These are phyloP conservation scores for Globisporangium polare DNA, from an alignment of 352 stramenopile species.

Conservation along the genomic window DNA sequence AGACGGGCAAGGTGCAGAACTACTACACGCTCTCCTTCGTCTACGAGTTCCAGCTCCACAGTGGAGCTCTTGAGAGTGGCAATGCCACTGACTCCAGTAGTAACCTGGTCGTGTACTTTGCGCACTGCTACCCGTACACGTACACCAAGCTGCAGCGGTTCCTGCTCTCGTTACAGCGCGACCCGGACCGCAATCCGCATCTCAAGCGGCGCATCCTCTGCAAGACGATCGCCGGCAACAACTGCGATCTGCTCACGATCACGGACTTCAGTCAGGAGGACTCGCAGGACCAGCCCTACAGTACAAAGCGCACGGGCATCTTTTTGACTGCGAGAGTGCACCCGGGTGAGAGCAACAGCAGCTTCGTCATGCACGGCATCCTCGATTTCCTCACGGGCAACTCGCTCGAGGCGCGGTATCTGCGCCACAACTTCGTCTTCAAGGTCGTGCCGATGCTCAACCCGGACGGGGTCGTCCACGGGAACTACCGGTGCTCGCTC, in stretches of 20 bases:
- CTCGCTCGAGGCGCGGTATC: conserved; percentile 57
- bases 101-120: conserved; percentile 56
- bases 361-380: conserved; percentile 89
- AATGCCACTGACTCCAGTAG: neutral
- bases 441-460: conserved; percentile 94
- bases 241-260: conserved; percentile 87
- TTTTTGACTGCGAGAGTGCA: conserved; percentile 86
- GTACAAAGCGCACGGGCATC: conserved; percentile 42
- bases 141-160: conserved; percentile 69
- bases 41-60: conserved; percentile 39
- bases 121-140: conserved; percentile 84
- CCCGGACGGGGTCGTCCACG: conserved; percentile 89
- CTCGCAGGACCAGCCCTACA: conserved; percentile 20
- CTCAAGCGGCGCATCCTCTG: conserved; percentile 67
- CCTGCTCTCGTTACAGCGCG: conserved; percentile 48
- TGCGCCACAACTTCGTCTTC: conserved; percentile 87
- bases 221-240: conserved; percentile 81
- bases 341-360: conserved; percentile 87
- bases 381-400: conserved; percentile 81
- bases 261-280: conserved; percentile 71
- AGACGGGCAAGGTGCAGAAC: conserved; percentile 39
- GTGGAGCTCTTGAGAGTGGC: neutral
- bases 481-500: conserved; percentile 88
- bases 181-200: conserved; percentile 38
- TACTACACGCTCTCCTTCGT: conserved; percentile 82